Percentiles rank a stretch among this genome's conserved stretches.
Conservation (phyloP, 176 grass and related monocot species). For the Melocanna baccifera region DNA sequence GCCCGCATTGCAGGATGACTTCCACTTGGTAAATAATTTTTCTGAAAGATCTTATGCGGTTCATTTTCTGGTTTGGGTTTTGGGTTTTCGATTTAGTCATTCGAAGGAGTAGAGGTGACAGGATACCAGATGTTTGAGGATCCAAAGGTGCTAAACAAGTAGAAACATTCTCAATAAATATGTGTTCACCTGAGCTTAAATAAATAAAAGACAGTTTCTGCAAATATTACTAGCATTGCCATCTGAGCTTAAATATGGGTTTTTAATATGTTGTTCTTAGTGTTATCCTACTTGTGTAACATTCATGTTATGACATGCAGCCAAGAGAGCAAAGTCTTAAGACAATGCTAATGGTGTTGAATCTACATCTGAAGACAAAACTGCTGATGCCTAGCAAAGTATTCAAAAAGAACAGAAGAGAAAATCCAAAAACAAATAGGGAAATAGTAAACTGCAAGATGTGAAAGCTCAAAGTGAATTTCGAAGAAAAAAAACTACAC, state of each 20-base stretch:
- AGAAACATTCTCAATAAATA: not conserved
- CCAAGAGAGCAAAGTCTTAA: constrained; percentile 55
- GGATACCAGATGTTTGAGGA: constrained; percentile 87
- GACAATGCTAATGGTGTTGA: constrained; percentile 16
- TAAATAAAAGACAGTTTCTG: not conserved
- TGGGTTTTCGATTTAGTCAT: no score
- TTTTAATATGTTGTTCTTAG: not conserved
- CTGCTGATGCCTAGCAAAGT: constrained; percentile 27
- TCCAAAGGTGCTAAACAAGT: constrained; percentile 51
- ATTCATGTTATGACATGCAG: constrained; percentile 32
- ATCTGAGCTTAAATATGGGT: no score
- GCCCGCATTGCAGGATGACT: constrained; percentile 89
- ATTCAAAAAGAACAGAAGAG: constrained; percentile 44
- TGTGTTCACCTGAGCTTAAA: constrained; percentile 10
- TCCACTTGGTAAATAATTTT: no score
- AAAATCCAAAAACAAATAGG: constrained; percentile 62
- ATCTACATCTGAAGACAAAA: constrained; percentile 32
- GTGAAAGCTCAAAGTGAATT: constrained; percentile 28
- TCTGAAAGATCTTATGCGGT: no score
- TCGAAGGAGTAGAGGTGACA: constrained; percentile 98
- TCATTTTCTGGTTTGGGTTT: no score
- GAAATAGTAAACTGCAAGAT: constrained; percentile 54
- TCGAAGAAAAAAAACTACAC: constrained; percentile 55
- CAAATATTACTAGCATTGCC: no score
- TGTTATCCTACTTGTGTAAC: not conserved